phyloP scores from a whole-genome alignment of 2,329 filamentous ascomycete species.

The Arthrobotrys iridis region DNA sequence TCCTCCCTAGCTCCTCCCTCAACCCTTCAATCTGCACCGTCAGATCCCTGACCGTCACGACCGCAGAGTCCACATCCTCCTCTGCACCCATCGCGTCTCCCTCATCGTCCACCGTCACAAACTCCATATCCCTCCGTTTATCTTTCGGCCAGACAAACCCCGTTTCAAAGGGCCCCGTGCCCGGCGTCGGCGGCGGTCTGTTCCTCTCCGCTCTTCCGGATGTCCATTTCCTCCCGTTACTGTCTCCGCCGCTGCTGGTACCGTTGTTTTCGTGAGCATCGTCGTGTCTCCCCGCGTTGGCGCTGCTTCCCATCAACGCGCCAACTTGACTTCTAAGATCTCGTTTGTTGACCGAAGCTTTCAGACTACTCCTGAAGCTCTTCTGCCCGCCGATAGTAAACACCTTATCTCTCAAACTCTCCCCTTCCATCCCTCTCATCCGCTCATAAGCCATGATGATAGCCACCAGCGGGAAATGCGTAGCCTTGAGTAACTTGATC shows the following conservation, averaged over 20 bases:
- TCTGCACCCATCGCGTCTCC: conserved; percentile 7
- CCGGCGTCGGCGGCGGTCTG: conserved; percentile 32
- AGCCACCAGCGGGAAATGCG: conserved; percentile 58
- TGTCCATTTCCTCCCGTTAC: not conserved
- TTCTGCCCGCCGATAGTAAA: conserved; percentile 32
- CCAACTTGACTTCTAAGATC: conserved; percentile 33
- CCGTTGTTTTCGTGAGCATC: not conserved
- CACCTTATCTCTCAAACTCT: conserved; percentile 20
- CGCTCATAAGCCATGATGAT: conserved; percentile 40
- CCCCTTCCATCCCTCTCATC: conserved; percentile 14
- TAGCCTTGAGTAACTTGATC: conserved; percentile 58
- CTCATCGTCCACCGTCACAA: conserved; percentile 1
- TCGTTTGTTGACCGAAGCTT: conserved; percentile 15
- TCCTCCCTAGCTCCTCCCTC: conserved; percentile 31
- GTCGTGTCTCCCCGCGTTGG: not conserved
- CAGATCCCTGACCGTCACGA: conserved; percentile 41
- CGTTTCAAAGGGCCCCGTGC: conserved; percentile 25
- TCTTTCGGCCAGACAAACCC: not conserved
- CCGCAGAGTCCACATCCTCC: conserved; percentile 30
- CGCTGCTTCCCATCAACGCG: conserved; percentile 28
- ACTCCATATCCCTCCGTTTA: not conserved
- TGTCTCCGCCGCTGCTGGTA: not conserved
- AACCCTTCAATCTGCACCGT: conserved; percentile 48
- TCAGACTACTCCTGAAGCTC: conserved; percentile 27
- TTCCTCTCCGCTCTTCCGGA: conserved; percentile 1